Base-by-base conservation (phyloP, 495 filamentous ascomycete genomes). In the Neurospora hispaniola region DNA sequence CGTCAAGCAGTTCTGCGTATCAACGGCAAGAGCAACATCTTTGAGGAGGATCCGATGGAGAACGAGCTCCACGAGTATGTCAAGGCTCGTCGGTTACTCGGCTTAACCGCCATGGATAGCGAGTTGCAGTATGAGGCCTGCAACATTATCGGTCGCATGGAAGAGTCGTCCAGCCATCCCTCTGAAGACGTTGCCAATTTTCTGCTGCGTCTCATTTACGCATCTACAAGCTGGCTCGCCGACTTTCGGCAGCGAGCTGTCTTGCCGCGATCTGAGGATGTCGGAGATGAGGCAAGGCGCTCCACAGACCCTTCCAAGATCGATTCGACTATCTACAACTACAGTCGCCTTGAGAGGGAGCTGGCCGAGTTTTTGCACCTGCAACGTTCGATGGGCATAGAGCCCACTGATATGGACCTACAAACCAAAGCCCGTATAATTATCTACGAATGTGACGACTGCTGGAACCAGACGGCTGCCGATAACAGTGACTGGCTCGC, bases 401-500 rank as follows among this genome's bases (percentile, higher is more conserved):
- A 86, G 46, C 89, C 89, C 6, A 86, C 85, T 40, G 90, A 93
- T 76, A 81, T 81, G 20, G 87, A 90, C 75, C 76, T 93, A 42
- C 90, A 92, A 79, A 83, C 81, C 20, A 84, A 91, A 77, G 90
- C 85, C 9, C 88, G 91, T 70, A 81, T 86, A 39, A 87, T 90
- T 72, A 87, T 92, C 73, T 92, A 90, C 78, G 88, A 87, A 20
- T 84, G 79, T 66, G 88, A 90, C 71, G 91, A 92, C 74, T 84
- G 85, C 23, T 93, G 90, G 89, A 92, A 92, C 72, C 90, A 91
- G 78, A 92, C 90, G 0, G 89, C 87, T 27, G 88, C 90, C 8
- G 91, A 93, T 74, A 90, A 93, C 72, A 81, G 82, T 4, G 78
- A 85, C 2, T 91, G 90, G 88, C 82, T 93, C 9, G 75, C 78